phyloP scores from a whole-genome alignment of 2,329 filamentous ascomycete species.

The Talaromyces albobiverticillius region DNA sequence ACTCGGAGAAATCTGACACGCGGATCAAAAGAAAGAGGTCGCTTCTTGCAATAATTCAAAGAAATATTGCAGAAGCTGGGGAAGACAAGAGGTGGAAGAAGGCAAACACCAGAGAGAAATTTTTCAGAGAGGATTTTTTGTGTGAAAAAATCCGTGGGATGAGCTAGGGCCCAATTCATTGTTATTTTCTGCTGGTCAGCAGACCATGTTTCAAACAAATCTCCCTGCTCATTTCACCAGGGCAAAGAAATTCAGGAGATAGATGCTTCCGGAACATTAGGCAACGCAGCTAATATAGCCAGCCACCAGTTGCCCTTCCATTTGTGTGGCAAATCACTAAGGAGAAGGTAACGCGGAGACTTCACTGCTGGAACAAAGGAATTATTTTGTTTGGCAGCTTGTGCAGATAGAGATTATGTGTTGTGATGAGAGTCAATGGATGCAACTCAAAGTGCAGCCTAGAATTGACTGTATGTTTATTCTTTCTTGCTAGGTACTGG shows the following conservation, averaged over 20 bases:
- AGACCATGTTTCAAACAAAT: not conserved
- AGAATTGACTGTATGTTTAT: not conserved
- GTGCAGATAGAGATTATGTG: not conserved
- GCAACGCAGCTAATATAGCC: not conserved
- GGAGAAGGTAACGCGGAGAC: not conserved
- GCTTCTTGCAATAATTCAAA: not conserved
- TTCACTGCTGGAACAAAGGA: not conserved
- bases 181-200: not conserved
- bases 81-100: not conserved
- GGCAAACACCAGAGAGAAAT: not conserved
- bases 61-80: not conserved
- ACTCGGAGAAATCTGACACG: not conserved
- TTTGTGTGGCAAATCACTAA: conserved; percentile 1
- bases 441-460: too few species aligned
- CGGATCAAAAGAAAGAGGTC: not conserved
- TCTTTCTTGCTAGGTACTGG: not conserved
- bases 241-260: conserved; percentile 2
- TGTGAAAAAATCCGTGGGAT: not conserved
- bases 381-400: not conserved
- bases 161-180: not conserved
- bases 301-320: not conserved
- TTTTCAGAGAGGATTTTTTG: not conserved
- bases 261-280: conserved; percentile 7
- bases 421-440: not conserved
- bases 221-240: not conserved